Evolutionary conservation across 129 eudicot species (phyloP).

Genomic region (Oenanthe sinensis): DNA sequence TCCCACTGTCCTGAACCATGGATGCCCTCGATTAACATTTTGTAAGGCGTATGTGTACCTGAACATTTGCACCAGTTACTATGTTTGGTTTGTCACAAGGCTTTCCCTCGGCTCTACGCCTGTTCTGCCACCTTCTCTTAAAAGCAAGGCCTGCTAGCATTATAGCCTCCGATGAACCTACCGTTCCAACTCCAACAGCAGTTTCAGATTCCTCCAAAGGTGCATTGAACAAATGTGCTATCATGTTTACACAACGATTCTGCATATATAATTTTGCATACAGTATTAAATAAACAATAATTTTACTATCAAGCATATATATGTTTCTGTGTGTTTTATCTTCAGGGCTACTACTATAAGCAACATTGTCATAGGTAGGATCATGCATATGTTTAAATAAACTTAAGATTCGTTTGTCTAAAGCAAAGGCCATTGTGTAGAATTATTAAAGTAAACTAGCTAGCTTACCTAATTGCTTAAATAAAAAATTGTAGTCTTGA

Average conservation of each 20-base stretch:
- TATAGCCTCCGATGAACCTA: conserved; percentile 40
- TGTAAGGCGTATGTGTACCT: not conserved
- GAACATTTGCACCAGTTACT: conserved; percentile 33
- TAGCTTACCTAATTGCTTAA: not conserved
- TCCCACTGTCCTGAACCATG: not conserved
- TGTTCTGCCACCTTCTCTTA: conserved; percentile 40
- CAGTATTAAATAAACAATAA: not conserved
- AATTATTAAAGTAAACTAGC: not conserved
- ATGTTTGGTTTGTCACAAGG: conserved; percentile 37
- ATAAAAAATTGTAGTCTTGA: not conserved
- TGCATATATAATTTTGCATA: conserved; percentile 1
- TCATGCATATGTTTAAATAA: too few relatives aligned
- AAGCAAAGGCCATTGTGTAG: too few relatives aligned
- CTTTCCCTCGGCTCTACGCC: conserved; percentile 26
- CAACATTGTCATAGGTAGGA: too few relatives aligned
- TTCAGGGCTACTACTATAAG: too few relatives aligned
- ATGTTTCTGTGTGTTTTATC: too few relatives aligned
- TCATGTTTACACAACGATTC: conserved; percentile 40
- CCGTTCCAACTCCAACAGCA: conserved; percentile 37
- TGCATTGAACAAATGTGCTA: conserved; percentile 31
- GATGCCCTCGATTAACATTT: not conserved
- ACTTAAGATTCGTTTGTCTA: too few relatives aligned
- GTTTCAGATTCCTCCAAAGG: conserved; percentile 25
- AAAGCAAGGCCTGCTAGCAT: conserved; percentile 42
- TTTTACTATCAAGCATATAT: not conserved